Conservation (phyloP, 176 grass and related monocot genomes). For the Zoysia japonica region DNA sequence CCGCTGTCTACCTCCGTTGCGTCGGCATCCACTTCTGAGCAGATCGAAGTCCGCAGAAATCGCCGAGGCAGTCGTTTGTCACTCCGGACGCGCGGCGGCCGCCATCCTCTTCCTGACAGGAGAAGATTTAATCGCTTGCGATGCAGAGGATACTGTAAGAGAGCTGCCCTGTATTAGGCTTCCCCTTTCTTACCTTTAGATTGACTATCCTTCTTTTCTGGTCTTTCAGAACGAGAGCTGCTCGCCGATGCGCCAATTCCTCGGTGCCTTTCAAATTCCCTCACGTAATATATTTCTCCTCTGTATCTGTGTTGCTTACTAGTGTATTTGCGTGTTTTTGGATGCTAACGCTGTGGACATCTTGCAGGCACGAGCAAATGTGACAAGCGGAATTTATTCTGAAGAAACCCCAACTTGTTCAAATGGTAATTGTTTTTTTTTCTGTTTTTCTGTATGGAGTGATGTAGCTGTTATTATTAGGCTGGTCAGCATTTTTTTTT, state of each 20-base stretch:
- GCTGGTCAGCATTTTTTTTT: background rate
- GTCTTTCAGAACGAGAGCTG: constrained; percentile 51
- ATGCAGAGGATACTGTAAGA: constrained; percentile 62
- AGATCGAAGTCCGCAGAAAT: background rate
- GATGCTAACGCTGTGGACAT: background rate
- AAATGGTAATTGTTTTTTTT: constrained; percentile 33
- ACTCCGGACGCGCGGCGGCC: background rate
- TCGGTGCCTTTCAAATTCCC: constrained; percentile 17
- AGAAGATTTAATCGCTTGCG: background rate
- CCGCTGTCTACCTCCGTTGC: background rate
- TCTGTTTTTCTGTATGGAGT: background rate
- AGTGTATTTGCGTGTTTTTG: background rate
- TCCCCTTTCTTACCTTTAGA: constrained; percentile 20
- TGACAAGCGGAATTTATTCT: constrained; percentile 29
- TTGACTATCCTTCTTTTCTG: background rate
- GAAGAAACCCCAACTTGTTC: constrained; percentile 43
- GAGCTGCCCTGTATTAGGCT: background rate
- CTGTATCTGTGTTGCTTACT: background rate
- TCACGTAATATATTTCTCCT: constrained; percentile 27
- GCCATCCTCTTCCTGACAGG: background rate
- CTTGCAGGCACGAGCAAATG: constrained; percentile 42
- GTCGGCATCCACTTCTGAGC: background rate
- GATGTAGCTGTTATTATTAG: background rate
- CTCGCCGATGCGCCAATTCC: constrained; percentile 43
- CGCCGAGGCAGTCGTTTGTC: background rate